Evolutionary conservation across 2,329 filamentous ascomycete genomes (phyloP), one percentile per base, ranked within the genome.

Genomic region (Lanzia echinophila): DNA sequence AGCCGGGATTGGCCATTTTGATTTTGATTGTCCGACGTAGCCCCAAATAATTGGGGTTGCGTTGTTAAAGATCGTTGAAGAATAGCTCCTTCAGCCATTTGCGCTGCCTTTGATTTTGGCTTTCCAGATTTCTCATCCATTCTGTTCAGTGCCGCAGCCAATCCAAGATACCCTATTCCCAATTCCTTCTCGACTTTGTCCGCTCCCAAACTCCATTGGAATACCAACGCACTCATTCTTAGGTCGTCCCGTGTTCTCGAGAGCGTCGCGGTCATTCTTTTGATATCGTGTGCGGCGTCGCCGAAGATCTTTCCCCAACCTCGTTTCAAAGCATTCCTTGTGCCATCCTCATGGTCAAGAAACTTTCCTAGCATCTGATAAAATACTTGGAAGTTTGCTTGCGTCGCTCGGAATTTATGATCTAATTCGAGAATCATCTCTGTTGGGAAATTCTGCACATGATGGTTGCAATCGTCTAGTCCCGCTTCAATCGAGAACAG

Each of bases 401-500:
- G 75, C 11, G 82, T 79, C 22, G 79, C 74, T 34, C 78, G 75
- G 63, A 87, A 82, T 61, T 83, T 84, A 67, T 78, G 78, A 62
- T 81, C 79, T 45, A 88, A 73, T 67, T 86, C 83, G n/a, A 74
- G 70, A 31, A 79, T 73, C 67, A 86, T 79, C 53, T 87, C 83
- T 4, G 69, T 62, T 0, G 84, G 81, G 17, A 87, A 75, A 15
- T 73, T 70, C 59, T 79, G 78, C 15, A 72, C 70, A 19, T 73
- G 74, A 39, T 74, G 73, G 31, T 73, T 68, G 43, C 73, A 76
- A 61, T 82, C 78, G n/a, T 71, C 68, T 50, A 88, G 73, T 5
- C 84, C 84, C 20, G 81, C 78, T 67, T 87, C 83, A 57, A 87
- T 82, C n/a, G 81, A 79, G 74, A 83, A 86, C 41, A 88, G 72